A percentile compares a stretch with the other conserved stretches of the same genome.
Evolutionary conservation across 2,329 filamentous ascomycete genomes (phyloP).

Genomic region (Cordyceps cicadae): DNA sequence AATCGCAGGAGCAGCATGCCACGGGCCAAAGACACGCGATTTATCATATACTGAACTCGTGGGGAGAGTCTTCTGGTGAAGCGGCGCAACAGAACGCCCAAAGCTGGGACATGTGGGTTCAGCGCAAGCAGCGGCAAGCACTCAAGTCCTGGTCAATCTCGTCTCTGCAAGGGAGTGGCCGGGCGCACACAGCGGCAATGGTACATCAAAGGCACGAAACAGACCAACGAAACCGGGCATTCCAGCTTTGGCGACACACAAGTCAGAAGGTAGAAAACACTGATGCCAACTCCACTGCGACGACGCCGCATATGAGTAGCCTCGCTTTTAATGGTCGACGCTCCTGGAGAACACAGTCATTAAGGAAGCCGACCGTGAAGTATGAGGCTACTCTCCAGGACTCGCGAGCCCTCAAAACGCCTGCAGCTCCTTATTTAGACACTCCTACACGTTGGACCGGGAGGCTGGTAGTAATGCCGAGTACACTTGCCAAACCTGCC

Average conservation of each 20-base stretch:
- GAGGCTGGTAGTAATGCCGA: constrained; percentile 29
- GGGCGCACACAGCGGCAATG: constrained; percentile 29
- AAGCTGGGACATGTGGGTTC: constrained; percentile 25
- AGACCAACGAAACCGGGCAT: constrained; percentile 23
- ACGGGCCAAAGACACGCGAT: neutral
- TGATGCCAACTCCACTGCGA: constrained; percentile 2
- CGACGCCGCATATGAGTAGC: constrained; percentile 1
- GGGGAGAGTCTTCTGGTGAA: constrained; percentile 18
- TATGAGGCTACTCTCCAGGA: neutral
- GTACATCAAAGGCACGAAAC: constrained; percentile 25
- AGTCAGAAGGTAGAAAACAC: constrained; percentile 8
- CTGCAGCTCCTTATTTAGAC: constrained; percentile 21
- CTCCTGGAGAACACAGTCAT: constrained; percentile 17
- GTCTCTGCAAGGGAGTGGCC: constrained; percentile 28
- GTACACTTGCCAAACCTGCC: constrained; percentile 18
- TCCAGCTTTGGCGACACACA: constrained; percentile 26
- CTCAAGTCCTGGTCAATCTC: constrained; percentile 31
- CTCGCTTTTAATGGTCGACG: constrained; percentile 15
- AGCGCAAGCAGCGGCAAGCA: constrained; percentile 24
- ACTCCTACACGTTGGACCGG: constrained; percentile 42
- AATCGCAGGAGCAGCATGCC: constrained; percentile 11
- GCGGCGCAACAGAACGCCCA: constrained; percentile 19
- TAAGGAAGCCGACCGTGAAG: neutral
- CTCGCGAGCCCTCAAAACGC: constrained; percentile 13
- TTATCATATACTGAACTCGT: constrained; percentile 14